These are phyloP conservation scores for Leccinum disarticulatum DNA, from an alignment of 768 basidiomycete genomes.

Conservation along the genomic window DNA sequence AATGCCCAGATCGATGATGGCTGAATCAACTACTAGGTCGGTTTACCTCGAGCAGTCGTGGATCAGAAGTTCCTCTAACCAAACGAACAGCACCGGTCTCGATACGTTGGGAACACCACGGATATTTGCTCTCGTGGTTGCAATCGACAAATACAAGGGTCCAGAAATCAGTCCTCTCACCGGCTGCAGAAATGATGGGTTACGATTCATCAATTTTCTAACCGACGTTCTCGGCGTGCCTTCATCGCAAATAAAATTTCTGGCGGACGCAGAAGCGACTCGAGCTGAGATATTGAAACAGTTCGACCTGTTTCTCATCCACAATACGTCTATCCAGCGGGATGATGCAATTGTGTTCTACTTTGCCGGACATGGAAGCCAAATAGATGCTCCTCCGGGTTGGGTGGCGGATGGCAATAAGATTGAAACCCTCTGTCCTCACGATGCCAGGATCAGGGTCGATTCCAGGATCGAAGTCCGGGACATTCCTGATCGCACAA, in stretches of 20 bases:
- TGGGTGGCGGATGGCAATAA: slow-evolving; percentile 17
- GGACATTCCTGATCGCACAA: slow-evolving; percentile 18
- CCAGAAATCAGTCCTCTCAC: neutral
- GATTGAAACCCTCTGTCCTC: slow-evolving; percentile 18
- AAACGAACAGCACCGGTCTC: neutral
- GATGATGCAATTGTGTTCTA: slow-evolving; percentile 22
- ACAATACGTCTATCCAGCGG: slow-evolving; percentile 7
- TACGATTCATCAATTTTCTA: slow-evolving; percentile 13
- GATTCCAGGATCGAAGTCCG: slow-evolving; percentile 1
- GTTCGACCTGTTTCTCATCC: slow-evolving; percentile 13
- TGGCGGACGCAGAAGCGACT: slow-evolving; percentile 17
- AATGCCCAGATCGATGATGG: slow-evolving; percentile 8
- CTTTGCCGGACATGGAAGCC: slow-evolving; percentile 21
- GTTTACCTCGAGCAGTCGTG: neutral
- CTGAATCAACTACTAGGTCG: slow-evolving; percentile 3
- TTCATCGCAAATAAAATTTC: slow-evolving; percentile 11
- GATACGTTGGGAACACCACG: slow-evolving; percentile 4
- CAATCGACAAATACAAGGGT: slow-evolving; percentile 13
- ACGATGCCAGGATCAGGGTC: neutral
- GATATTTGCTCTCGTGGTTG: slow-evolving; percentile 21
- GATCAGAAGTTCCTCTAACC: neutral
- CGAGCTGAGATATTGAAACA: neutral
- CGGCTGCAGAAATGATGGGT: slow-evolving; percentile 22
- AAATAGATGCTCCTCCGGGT: slow-evolving; percentile 8
- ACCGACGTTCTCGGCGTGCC: slow-evolving; percentile 16